Evolutionary conservation across 2,329 filamentous ascomycete genomes (phyloP).

Genomic region (Penicillium capsulatum): DNA sequence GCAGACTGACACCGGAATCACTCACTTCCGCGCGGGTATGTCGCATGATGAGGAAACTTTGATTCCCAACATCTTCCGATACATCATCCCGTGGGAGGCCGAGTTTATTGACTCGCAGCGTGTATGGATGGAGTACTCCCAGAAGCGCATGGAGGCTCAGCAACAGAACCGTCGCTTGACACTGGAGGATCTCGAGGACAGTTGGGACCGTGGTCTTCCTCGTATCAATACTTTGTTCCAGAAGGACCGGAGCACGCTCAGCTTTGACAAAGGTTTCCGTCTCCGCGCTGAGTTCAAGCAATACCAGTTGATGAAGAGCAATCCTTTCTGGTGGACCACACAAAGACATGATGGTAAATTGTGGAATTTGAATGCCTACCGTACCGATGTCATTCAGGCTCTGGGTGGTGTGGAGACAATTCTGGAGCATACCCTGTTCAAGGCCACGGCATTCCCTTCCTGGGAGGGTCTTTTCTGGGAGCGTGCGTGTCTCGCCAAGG

Average conservation of each 20-base stretch:
- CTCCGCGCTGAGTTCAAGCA: constrained; percentile 95
- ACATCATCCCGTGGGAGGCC: constrained; percentile 98
- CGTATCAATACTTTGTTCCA: constrained; percentile 99
- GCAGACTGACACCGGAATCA: constrained; percentile 95
- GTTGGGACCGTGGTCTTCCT: constrained; percentile 94
- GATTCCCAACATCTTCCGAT: constrained; percentile 98
- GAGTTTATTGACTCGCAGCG: constrained; percentile 99
- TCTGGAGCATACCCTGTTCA: constrained; percentile 92
- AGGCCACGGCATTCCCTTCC: constrained; percentile 90
- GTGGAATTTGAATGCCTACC: constrained; percentile 94
- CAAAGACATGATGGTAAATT: constrained; percentile 95
- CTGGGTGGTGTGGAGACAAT: constrained; percentile 97
- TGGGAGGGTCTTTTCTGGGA: constrained; percentile 98
- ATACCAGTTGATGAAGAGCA: constrained; percentile 98
- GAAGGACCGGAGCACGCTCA: constrained; percentile 93
- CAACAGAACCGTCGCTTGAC: constrained; percentile 94
- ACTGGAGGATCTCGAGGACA: constrained; percentile 93
- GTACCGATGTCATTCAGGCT: constrained; percentile 95
- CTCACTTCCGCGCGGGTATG: constrained; percentile 96
- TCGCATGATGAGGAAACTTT: constrained; percentile 95
- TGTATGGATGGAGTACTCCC: constrained; percentile 98
- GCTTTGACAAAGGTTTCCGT: constrained; percentile 98
- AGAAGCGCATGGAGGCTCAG: constrained; percentile 94
- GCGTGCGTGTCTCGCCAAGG: constrained; percentile 50
- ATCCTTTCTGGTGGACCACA: constrained; percentile 99